Conservation (phyloP, 192 early-diverging fungal species). For the Umbelopsis sp. region DNA sequence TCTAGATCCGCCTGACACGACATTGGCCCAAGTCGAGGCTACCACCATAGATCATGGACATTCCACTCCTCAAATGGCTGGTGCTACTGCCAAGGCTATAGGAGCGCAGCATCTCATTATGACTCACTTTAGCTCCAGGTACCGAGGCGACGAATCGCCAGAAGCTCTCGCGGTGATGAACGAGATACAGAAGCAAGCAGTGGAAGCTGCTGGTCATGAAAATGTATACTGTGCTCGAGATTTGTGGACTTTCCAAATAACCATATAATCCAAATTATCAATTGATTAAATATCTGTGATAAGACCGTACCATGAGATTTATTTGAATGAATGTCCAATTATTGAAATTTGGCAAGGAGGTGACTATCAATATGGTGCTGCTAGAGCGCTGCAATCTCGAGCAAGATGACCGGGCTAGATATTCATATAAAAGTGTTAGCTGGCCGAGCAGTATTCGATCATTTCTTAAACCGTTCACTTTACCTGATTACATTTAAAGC, state of each 20-base stretch:
- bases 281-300: background rate
- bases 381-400: slow-evolving; percentile 24
- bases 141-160: slow-evolving; percentile 49
- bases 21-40: slow-evolving; percentile 38
- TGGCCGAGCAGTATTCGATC: background rate
- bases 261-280: too few species aligned
- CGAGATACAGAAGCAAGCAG: slow-evolving; percentile 49
- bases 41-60: slow-evolving; percentile 51
- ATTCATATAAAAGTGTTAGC: background rate
- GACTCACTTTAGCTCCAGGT: slow-evolving; percentile 59
- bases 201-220: slow-evolving; percentile 47
- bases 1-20: slow-evolving; percentile 38
- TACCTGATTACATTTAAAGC: slow-evolving; percentile 28
- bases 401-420: slow-evolving; percentile 28
- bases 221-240: slow-evolving; percentile 42
- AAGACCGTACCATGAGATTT: background rate
- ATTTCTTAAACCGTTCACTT: background rate
- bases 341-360: background rate
- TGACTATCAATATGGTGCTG: background rate
- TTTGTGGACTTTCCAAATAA: slow-evolving; percentile 36
- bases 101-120: slow-evolving; percentile 45
- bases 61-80: slow-evolving; percentile 63
- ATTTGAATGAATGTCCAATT: background rate
- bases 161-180: slow-evolving; percentile 52
- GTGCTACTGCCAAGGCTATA: slow-evolving; percentile 43